Base-by-base conservation (phyloP, 768 basidiomycete species). In the Kwoniella mangroviensis region DNA sequence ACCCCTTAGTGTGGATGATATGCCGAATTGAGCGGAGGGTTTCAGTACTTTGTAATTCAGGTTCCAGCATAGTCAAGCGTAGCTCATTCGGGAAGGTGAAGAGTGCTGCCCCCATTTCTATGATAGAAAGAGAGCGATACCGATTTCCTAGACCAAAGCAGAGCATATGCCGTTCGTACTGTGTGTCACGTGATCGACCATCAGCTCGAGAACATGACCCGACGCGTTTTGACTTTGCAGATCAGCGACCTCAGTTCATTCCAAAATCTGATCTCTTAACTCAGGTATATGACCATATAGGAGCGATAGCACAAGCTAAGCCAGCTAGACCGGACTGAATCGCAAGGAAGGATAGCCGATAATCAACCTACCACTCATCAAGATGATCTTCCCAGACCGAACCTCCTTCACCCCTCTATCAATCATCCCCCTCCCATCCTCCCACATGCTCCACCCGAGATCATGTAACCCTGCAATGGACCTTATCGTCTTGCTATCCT, bases 381-480 rank as follows among this genome's bases (percentile, higher is more conserved):
- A 54, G 10, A 72, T 72, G 71, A 63, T 68, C 21, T 62, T 71
- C 66, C 71, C 72, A 0, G 49, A 52, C 22, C 40, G 28, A 24
- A 65, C 59, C 0, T 75, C 72, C 26, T 80, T 80, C 69, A 72
- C 72, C 7, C 73, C 71, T 1, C 70, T 77, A 1, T 65, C 71
- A 6, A 77, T 69, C 43, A 65, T 79, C 45, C 42, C 67, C 15
- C 51, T 75, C 11, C 24, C 63, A 1, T 13, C 45, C 0, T 60
- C 73, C 1, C 68, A 72, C 45, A 49, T 71, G 28, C 71, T 79
- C 42, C 73, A 75, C 42, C 74, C 74, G 9, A 24, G 49, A 64
- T 67, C 78, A 70, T 79, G 78, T 64, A 79, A 79, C 24, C 76
- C 78, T 0, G 64, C 68, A 4, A 79, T 79, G 78, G 78, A 79